Base-by-base conservation (phyloP, 2,329 filamentous ascomycete species). In the Aureobasidium musti region DNA sequence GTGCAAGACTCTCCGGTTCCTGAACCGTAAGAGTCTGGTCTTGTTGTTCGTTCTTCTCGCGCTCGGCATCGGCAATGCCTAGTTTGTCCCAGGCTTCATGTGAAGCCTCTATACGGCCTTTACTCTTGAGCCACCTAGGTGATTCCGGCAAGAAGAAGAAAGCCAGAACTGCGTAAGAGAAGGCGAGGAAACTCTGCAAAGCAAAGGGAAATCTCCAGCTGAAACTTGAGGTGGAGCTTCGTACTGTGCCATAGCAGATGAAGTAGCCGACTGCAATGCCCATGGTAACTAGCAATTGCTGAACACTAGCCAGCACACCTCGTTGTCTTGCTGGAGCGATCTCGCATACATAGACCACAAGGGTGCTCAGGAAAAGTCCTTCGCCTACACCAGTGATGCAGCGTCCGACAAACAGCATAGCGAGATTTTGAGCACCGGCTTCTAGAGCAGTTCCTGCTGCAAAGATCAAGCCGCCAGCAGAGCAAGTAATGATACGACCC, bases 191-290 rank as follows among this genome's bases (percentile, higher is more conserved):
- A 0, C 80, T 76, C 68, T 83, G 79, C 1, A 87, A 70, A 0
- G 84, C 75, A 65, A 83, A 87, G 0, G 86, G 86, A 0, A 84
- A 73, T 1, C 86, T 79, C 86, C 86, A 88, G 1, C 85, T 81
- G 30, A 85, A 73, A 4, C 81, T 82, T 1, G 80, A 81, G 1
- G 74, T 43, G 8, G 86, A 77, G 1, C 75, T 71, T 1, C 75
- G 71, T 0, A 82, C 78, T 21, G 81, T 83, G 13, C 83, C 85
- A 69, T 88, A 88, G 73, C 84, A 87, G 17, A 80, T 81, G 70
- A 89, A 89, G 69, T 86, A 88, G 0, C 86, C 87, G 0, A 79
- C 59, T 11, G 82, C 81, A 3, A 88, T 81, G 19, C 81, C 80
- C n/a, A 79, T 82, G 1, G 80, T 81, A 3, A 60, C 63, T 19